A percentile compares a stretch with the other conserved stretches of the same genome.
Conservation (phyloP, 1,284 basidiomycete species). For the Hemileia vastatrix region DNA sequence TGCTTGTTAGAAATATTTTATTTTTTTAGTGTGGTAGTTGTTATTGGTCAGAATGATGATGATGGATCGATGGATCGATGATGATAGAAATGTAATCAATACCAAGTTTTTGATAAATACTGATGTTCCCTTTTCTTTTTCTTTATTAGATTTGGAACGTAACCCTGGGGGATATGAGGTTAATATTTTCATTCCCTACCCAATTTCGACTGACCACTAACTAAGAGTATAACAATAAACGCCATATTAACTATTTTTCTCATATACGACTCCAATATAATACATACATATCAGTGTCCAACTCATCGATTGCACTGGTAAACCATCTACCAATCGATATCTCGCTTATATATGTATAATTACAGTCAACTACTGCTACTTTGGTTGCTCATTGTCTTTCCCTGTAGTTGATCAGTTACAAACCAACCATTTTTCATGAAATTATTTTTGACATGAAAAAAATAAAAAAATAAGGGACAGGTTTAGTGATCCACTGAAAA, state of each 20-base stretch:
- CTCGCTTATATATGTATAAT: no score
- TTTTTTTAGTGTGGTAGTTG: background rate
- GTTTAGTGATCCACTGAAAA: no score
- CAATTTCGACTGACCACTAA: background rate
- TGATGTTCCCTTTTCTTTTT: background rate
- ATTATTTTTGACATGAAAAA: no score
- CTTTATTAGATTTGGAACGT: conserved; percentile 9
- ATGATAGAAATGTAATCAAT: no score
- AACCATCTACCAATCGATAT: no score
- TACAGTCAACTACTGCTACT: no score
- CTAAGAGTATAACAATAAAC: background rate
- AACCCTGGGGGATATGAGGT: conserved; percentile 22
- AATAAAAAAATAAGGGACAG: no score
- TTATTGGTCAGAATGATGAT: background rate
- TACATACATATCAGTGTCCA: conserved; percentile 53
- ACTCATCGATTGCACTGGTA: conserved; percentile 53
- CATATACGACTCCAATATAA: background rate
- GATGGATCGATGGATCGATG: no score
- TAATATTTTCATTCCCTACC: background rate
- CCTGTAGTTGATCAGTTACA: no score
- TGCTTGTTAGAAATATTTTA: background rate
- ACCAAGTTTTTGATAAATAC: conserved; percentile 57
- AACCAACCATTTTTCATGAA: no score
- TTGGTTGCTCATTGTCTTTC: no score
- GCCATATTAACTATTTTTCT: background rate